Conservation (phyloP, 192 early-diverging fungal species). For the Bifiguratus adelaidae region DNA sequence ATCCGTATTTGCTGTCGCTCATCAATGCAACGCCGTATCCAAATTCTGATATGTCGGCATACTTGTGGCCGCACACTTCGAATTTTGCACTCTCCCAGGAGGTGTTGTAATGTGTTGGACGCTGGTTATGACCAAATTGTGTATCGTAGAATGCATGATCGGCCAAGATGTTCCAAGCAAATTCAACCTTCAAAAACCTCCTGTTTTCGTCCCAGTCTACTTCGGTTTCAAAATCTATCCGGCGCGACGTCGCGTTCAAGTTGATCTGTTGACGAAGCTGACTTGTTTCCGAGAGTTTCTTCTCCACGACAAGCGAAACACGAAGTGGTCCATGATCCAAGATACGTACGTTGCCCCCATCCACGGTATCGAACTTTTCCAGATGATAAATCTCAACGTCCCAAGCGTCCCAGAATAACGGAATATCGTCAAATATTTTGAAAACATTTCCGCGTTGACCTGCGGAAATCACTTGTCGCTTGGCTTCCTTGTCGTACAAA, state of each 20-base stretch:
- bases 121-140: slow-evolving; percentile 81
- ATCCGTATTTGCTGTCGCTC: slow-evolving; percentile 97
- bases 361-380: too few species aligned
- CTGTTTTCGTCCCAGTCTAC: slow-evolving; percentile 94
- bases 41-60: slow-evolving; percentile 91
- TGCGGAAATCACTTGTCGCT: slow-evolving; percentile 41
- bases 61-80: slow-evolving; percentile 96
- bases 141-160: slow-evolving; percentile 83
- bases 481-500: slow-evolving; percentile 42
- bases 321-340: slow-evolving; percentile 87
- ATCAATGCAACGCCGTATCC: slow-evolving; percentile 91
- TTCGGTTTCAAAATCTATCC: slow-evolving; percentile 80
- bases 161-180: slow-evolving; percentile 51
- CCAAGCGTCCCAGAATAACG: slow-evolving; percentile 78
- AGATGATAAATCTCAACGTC: slow-evolving; percentile 90
- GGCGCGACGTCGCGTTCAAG: slow-evolving; percentile 55
- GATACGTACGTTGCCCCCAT: too few species aligned
- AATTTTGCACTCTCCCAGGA: slow-evolving; percentile 88
- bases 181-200: slow-evolving; percentile 73
- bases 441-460: slow-evolving; percentile 65
- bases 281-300: slow-evolving; percentile 53
- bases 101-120: slow-evolving; percentile 95
- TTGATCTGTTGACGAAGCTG: slow-evolving; percentile 67
- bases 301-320: slow-evolving; percentile 59
- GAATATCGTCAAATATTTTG: slow-evolving; percentile 75